A percentile compares a stretch with the other conserved stretches of the same genome.
phyloP scores from a whole-genome alignment of 192 early-diverging fungal species.

The Jimgerdemannia lactiflua region DNA sequence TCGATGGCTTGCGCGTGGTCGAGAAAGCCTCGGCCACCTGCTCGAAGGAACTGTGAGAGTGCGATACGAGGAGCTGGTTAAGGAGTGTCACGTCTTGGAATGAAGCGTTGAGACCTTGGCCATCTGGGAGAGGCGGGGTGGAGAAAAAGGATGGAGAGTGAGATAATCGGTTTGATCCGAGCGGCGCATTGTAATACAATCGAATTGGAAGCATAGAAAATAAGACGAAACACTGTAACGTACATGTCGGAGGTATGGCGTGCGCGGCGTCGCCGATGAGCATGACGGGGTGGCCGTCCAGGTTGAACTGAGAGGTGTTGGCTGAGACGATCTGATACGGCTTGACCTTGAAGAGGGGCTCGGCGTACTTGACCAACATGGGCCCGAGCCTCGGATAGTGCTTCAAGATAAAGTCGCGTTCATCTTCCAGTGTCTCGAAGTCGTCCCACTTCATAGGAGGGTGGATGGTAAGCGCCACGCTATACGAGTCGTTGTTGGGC shows the following conservation, averaged over 20 bases:
- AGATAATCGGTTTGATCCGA: too few relatives aligned
- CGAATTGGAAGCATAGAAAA: neutral
- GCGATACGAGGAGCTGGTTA: neutral
- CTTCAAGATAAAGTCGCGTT: neutral
- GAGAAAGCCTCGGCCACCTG: neutral
- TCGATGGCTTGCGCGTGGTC: neutral
- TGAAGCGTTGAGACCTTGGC: neutral
- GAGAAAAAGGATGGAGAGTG: neutral
- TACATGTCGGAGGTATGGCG: neutral
- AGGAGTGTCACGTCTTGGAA: neutral
- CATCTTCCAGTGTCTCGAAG: neutral
- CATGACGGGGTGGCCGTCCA: neutral
- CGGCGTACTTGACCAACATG: neutral
- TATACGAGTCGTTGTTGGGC: neutral
- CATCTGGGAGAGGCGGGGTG: neutral
- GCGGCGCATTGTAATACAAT: neutral
- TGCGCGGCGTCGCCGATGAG: neutral
- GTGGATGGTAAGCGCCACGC: neutral
- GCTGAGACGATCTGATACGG: neutral
- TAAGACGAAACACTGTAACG: neutral
- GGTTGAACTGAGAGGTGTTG: neutral
- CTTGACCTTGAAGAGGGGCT: neutral
- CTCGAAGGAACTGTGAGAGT: neutral
- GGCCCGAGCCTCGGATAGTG: neutral
- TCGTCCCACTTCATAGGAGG: neutral